Evolutionary conservation across 345 rosid species (phyloP), one percentile per base, ranked within the genome.

Genomic region (Cardiospermum halicacabum): DNA sequence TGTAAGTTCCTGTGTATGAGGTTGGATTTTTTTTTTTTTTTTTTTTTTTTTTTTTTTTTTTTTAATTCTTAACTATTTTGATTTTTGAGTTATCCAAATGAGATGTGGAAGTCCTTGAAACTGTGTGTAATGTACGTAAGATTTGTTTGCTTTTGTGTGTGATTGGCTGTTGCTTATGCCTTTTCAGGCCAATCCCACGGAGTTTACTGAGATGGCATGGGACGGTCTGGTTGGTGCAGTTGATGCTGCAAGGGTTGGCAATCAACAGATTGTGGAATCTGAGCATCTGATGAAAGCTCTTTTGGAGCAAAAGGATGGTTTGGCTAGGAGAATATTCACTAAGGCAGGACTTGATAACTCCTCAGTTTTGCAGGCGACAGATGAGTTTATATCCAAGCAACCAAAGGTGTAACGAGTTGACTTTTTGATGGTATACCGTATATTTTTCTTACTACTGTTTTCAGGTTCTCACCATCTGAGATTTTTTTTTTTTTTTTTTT

Each of bases 261-360:
- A 72, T 36, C 97, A 90, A 56, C 92, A 88, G 55, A 80, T 80
- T 28, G 95, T 88, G 32, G 97, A 93, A 67, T 77, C 91, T 0
- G 92, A 93, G 69, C 97, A 93, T 76, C 78, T 93, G 57, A 88
- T 91, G 98, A 91, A 93, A 85, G 85, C 96, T 60, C 85, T 93
- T 18, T 70, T 93, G 68, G 96, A 93, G 85, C 97, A 84, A 53
- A 93, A 80, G 69, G 96, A 88, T 77, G 97, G 97, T 19, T 67
- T 91, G 60, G 97, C 96, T 5, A 59, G 96, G 77, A 81, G 87
- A 60, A 78, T 93, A 30, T 85, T 91, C 58, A 74, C 97, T 2
- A 93, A 93, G 68, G 91, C 85, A 0, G 91, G 91, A 43, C 67
- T 82, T 11, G 97, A 91, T 37, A 85, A 93, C 69, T 70, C 86